Conservation (phyloP, 345 rosid species). For the Arabidopsis suecica region DNA sequence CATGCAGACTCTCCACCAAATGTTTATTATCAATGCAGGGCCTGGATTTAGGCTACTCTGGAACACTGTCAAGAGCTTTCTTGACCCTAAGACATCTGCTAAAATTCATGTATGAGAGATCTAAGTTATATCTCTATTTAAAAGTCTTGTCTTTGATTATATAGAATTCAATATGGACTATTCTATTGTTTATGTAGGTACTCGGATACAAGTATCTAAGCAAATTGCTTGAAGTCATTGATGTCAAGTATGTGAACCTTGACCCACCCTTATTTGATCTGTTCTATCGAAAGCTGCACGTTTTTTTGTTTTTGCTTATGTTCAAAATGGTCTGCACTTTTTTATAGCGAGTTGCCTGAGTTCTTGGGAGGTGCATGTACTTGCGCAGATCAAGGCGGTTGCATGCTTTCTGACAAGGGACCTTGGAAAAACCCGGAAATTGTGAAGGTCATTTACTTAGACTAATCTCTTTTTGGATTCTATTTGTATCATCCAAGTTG, state of each 20-base stretch:
- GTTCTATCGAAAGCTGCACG: not conserved
- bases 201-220: constrained; percentile 92
- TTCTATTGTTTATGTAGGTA: constrained; percentile 59
- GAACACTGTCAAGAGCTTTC: constrained; percentile 81
- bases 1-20: constrained; percentile 93
- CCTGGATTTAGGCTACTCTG: constrained; percentile 92
- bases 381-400: constrained; percentile 49
- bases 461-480: not conserved
- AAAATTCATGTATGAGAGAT: constrained; percentile 83
- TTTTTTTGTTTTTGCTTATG: not conserved
- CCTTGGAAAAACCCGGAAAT: constrained; percentile 51
- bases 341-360: constrained; percentile 46
- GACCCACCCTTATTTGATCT: constrained; percentile 1
- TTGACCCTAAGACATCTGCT: constrained; percentile 95
- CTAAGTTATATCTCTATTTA: constrained; percentile 23
- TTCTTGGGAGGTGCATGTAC: constrained; percentile 49
- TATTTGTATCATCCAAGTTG: not conserved
- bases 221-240: constrained; percentile 95
- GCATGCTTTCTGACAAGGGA: constrained; percentile 50
- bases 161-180: not conserved
- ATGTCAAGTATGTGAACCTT: constrained; percentile 62
- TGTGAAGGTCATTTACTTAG: constrained; percentile 36
- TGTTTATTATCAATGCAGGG: constrained; percentile 98
- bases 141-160: not conserved
- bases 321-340: not conserved